phyloP scores from a whole-genome alignment of 1,139 yeast species.

The Yamadazyma siamensis region DNA sequence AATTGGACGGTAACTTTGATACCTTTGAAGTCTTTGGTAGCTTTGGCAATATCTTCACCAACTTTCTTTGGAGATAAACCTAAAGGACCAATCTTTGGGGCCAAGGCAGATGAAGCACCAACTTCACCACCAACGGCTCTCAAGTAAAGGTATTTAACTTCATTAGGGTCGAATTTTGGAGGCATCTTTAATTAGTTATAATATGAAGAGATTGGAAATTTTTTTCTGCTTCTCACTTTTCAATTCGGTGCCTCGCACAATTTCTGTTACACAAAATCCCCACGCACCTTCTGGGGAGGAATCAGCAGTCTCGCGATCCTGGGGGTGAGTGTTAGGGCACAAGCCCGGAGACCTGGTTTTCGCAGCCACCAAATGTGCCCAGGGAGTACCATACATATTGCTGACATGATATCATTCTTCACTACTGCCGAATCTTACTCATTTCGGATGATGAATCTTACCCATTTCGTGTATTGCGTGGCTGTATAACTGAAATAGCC shows the following conservation, averaged over 20 bases:
- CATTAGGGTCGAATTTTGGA: conserved; percentile 98
- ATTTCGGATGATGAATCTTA: too few relatives aligned
- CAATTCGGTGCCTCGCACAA: conserved; percentile 1
- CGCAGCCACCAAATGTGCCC: too few relatives aligned
- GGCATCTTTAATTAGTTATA: conserved; percentile 56
- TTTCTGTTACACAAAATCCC: conserved; percentile 1
- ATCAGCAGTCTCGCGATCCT: background rate
- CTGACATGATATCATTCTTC: too few relatives aligned
- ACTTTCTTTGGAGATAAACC: conserved; percentile 99
- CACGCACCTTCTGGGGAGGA: background rate
- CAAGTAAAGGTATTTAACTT: conserved; percentile 97
- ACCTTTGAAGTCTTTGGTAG: conserved; percentile 99
- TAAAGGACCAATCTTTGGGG: conserved; percentile 99
- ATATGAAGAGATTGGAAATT: conserved; percentile 10
- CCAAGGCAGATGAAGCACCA: conserved; percentile 99
- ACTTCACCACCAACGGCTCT: conserved; percentile 99
- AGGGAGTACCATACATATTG: too few relatives aligned
- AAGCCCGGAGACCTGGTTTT: too few relatives aligned
- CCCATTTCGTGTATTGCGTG: too few relatives aligned
- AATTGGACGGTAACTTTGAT: conserved; percentile 98
- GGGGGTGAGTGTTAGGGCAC: conserved; percentile 3
- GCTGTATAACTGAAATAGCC: too few relatives aligned
- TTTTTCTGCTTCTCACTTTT: conserved; percentile 10
- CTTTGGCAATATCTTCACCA: conserved; percentile 99
- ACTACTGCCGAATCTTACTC: too few relatives aligned